Percentiles rank a stretch among this genome's conserved stretches.
Evolutionary conservation across 2,329 filamentous ascomycete species (phyloP).

Genomic region (Beauveria varroae): DNA sequence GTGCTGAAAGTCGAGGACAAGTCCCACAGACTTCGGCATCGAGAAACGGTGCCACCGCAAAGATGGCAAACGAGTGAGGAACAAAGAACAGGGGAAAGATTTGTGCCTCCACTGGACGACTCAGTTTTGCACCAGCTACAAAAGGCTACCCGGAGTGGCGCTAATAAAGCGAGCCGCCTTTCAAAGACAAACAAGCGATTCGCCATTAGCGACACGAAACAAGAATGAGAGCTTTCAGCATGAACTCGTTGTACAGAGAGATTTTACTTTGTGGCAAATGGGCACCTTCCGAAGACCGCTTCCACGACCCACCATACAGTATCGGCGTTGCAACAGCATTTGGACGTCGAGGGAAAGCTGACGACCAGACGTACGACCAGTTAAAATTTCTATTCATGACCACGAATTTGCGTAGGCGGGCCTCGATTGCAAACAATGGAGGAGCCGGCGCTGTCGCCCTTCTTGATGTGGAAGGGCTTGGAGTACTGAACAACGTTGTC

Average conservation of each 20-base stretch:
- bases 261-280: no score
- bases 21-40: slow-evolving; percentile 5
- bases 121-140: no score
- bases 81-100: not conserved
- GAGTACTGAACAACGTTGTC: slow-evolving; percentile 51
- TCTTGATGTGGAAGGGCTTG: slow-evolving; percentile 49
- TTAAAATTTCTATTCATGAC: slow-evolving; percentile 50
- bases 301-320: slow-evolving; percentile 14
- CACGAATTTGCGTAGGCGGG: slow-evolving; percentile 43
- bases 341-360: slow-evolving; percentile 45
- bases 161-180: no score
- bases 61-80: not conserved
- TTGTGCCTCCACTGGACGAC: not conserved
- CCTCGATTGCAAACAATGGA: slow-evolving; percentile 44
- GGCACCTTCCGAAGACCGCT: no score
- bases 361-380: slow-evolving; percentile 41
- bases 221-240: no score
- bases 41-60: not conserved
- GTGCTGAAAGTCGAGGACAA: slow-evolving; percentile 33
- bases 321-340: slow-evolving; percentile 44
- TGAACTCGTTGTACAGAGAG: no score
- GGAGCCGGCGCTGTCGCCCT: slow-evolving; percentile 19
- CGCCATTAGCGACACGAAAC: no score
- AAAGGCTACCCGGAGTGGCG: no score
- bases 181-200: no score